phyloP scores from a whole-genome alignment of 2,329 filamentous ascomycete species.

The Botrytis byssoidea region DNA sequence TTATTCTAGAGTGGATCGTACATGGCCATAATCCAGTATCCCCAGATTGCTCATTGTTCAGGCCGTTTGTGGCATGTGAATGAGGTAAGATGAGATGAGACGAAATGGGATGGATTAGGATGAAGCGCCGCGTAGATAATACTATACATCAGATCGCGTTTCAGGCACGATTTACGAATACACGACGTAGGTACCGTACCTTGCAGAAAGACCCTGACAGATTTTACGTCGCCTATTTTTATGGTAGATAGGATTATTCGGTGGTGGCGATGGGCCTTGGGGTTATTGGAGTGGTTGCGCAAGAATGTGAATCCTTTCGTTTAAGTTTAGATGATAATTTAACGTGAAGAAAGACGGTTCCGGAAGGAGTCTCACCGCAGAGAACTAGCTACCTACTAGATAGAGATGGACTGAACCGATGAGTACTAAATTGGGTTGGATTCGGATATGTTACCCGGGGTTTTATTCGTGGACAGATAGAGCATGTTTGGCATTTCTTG shows the following conservation, averaged over 20 bases:
- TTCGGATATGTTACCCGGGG: neutral
- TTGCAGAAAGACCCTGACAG: neutral
- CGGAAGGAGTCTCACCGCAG: constrained; percentile 18
- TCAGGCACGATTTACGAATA: neutral
- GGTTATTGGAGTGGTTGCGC: neutral
- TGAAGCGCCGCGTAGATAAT: neutral
- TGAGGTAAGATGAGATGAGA: neutral
- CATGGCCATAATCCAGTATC: neutral
- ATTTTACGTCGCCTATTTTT: no score
- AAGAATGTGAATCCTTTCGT: constrained; percentile 9
- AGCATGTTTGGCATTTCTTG: neutral
- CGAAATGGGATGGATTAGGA: neutral
- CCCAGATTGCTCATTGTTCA: neutral
- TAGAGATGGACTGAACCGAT: neutral
- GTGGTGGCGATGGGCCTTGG: constrained; percentile 5
- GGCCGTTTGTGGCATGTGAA: neutral
- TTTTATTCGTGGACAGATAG: neutral
- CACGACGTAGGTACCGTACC: neutral
- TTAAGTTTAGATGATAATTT: neutral
- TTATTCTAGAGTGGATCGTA: neutral
- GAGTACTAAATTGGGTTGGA: neutral
- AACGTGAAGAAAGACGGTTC: neutral
- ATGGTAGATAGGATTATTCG: neutral
- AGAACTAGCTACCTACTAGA: neutral
- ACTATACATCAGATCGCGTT: neutral